Base-by-base conservation (phyloP, 2,329 filamentous ascomycete genomes). In the Cladophialophora psammophila region DNA sequence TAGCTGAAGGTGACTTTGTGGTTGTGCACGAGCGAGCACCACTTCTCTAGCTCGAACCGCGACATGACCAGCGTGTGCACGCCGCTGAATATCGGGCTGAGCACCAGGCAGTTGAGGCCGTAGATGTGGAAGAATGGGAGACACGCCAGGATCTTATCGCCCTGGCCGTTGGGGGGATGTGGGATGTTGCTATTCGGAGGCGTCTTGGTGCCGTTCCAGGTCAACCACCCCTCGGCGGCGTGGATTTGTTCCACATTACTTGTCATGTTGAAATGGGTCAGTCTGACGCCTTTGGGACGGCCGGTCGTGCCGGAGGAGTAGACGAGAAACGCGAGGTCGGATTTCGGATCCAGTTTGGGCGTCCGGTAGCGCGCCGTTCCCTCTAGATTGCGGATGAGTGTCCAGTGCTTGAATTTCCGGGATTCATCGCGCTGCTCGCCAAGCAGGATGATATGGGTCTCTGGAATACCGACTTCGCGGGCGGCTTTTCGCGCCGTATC, bases 121-220 rank as follows among this genome's bases (percentile, higher is more conserved):
- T 96, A 97, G 69, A 96, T 94, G 76, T 97, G 93, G 80, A 93
- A 97, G 78, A 97, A 95, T 0, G 94, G 94, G 10, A 97, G 79
- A 66, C 96, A 90, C 1, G 91, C 91, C 6, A 97, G 78, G 35
- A 95, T 82, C 66, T 86, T 88, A 76, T 97, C 94, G 0, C 88
- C 86, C 64, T 87, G 83, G 8, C 87, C 88, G 35, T 59, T 63
- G 4, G 71, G 68, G 2, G 70, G 67, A 20, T 69, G 69, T 6
- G 71, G 71, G 56, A 73, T 72, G n/a, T 67, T 68, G 55, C 71
- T 72, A n/a, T 64, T 64, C 0, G 64, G 63, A 2, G 55, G 67
- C 7, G 38, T 64, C 36, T 81, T 75, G 0, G 86, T 85, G 4
- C 88, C 88, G 45, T 85, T 81, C 76, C 87, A 86, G 20, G 79